Conservation (phyloP, 345 rosid species). For the Triadica sebifera region DNA sequence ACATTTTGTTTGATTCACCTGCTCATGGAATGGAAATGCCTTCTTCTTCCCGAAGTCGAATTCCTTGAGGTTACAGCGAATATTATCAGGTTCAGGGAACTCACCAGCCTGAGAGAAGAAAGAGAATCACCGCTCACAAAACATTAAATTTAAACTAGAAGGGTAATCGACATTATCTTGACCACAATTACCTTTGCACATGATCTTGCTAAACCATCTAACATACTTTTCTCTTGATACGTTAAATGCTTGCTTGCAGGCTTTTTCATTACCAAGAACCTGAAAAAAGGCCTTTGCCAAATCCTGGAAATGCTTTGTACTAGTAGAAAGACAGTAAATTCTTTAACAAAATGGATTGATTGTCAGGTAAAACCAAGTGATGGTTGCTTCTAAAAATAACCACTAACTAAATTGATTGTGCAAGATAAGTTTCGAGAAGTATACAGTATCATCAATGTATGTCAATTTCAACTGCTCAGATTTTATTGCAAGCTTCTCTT, state of each 20-base stretch:
- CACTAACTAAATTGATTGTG: neutral
- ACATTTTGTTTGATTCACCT: conserved; percentile 40
- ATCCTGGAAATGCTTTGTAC: no score
- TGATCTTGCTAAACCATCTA: conserved; percentile 87
- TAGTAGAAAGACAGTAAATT: neutral
- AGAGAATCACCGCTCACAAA: neutral
- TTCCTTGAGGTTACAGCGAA: conserved; percentile 84
- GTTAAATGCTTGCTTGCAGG: conserved; percentile 82
- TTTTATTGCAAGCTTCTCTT: neutral
- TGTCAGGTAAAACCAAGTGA: neutral
- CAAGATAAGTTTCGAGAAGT: neutral
- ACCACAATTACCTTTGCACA: conserved; percentile 77
- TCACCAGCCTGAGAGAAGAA: conserved; percentile 68
- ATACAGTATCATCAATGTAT: neutral
- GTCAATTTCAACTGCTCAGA: neutral
- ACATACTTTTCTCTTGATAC: conserved; percentile 91
- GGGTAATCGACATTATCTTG: no score
- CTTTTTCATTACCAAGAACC: conserved; percentile 86
- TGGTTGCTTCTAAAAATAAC: neutral
- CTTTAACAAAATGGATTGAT: neutral
- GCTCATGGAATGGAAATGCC: conserved; percentile 97
- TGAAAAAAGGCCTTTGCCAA: conserved; percentile 72
- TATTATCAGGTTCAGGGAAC: conserved; percentile 88
- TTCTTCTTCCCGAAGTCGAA: conserved; percentile 96
- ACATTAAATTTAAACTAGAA: no score